Base-by-base conservation (phyloP, 1,139 yeast genomes). In the Trichomonascaceae sp. region DNA sequence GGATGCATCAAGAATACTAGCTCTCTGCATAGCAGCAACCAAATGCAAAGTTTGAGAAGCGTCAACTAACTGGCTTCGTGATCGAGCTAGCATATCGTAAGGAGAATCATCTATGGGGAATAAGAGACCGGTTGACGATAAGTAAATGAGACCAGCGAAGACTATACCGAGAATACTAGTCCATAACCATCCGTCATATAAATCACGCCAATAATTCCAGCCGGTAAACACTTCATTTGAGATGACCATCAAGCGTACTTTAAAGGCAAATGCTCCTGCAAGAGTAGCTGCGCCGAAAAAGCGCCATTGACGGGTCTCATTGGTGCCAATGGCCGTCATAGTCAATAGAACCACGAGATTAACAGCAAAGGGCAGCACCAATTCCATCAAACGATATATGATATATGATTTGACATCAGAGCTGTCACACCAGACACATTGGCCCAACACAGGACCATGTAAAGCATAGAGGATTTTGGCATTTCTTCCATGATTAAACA, bases 391-490 rank as follows among this genome's bases (percentile, higher is more conserved):
- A 6, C 58, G 50, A 53, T 61, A 66, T 36, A 58, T 36, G 30
- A 62, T 50, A 44, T 58, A 60, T n/a, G 62, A 50, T 38, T 32
- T n/a, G 0, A 58, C 59, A 10, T 54, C 47, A 24, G 55, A 57
- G 9, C 58, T 50, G 4, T 56, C 52, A 52, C 69, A 66, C 65
- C 67, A 66, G 20, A 56, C 58, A 46, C 69, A 66, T 38, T 57
- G 54, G 8, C 57, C 59, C 27, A 61, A 47, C 1, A 64, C 60
- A 4, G 66, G 61, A 3, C 69, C 69, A 52, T 60, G 62, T 2
- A 61, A 51, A 2, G 66, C 56, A 49, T 63, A 65, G n/a, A 64
- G 56, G 20, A 60, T 54, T 22, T 58, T 56, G 17, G 47, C 49
- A 17, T 46, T 36, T 24, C 48, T 55, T 0, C 54, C 54, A 8